phyloP scores from a whole-genome alignment of 176 grass and related monocot species.

The Dactylis glomerata region DNA sequence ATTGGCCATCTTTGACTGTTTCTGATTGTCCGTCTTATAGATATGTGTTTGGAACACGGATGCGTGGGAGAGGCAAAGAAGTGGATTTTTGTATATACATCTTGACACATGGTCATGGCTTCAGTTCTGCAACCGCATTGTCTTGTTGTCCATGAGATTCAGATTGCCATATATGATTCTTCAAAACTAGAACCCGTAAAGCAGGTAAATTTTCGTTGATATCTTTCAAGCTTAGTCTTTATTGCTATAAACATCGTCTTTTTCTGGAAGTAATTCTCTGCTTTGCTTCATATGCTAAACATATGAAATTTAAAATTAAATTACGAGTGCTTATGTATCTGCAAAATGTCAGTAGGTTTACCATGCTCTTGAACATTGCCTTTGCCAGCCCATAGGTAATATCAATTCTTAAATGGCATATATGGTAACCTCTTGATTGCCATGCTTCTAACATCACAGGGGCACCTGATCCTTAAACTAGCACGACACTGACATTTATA shows the following conservation, averaged over 20 bases:
- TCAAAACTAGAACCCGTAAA: slow-evolving; percentile 76
- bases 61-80: slow-evolving; percentile 92
- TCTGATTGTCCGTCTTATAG: slow-evolving; percentile 37
- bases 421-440: too few relatives aligned
- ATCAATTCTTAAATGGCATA: too few relatives aligned
- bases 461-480: too few relatives aligned
- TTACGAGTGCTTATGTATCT: too few relatives aligned
- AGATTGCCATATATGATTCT: slow-evolving; percentile 84
- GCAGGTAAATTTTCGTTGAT: slow-evolving; percentile 39
- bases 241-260: slow-evolving; percentile 3
- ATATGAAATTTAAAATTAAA: too few relatives aligned
- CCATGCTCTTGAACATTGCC: too few relatives aligned
- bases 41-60: slow-evolving; percentile 88
- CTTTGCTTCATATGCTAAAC: too few relatives aligned
- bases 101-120: slow-evolving; percentile 63
- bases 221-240: background rate
- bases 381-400: too few relatives aligned
- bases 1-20: background rate
- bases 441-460: too few relatives aligned
- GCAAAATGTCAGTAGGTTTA: too few relatives aligned
- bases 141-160: slow-evolving; percentile 91
- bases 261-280: too few relatives aligned
- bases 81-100: slow-evolving; percentile 66
- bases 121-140: slow-evolving; percentile 88
- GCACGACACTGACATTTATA: too few relatives aligned